Percentiles rank a stretch among this genome's conserved stretches.
phyloP scores from a whole-genome alignment of 2,329 filamentous ascomycete genomes.

The Endoconidiophora polonica region DNA sequence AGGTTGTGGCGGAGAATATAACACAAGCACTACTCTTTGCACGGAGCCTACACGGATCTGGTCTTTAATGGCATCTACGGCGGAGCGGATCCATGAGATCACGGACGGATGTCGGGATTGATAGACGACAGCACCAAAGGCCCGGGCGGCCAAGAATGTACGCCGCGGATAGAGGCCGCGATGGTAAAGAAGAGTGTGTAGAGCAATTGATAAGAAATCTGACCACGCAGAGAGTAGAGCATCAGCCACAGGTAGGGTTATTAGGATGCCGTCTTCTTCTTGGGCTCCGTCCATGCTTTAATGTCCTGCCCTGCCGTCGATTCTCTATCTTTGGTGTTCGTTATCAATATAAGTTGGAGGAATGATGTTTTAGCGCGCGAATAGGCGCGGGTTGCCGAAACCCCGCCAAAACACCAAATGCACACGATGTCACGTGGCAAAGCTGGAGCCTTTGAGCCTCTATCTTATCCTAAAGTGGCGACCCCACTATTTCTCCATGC shows the following conservation, averaged over 20 bases:
- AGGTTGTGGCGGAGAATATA: constrained; percentile 22
- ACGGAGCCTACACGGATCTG: constrained; percentile 47
- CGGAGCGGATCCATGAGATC: constrained; percentile 72
- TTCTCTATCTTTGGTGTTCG: no score
- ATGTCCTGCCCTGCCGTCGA: no score
- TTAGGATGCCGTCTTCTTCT: constrained; percentile 10
- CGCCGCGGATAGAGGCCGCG: constrained; percentile 60
- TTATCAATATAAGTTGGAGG: neutral
- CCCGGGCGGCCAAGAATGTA: constrained; percentile 63
- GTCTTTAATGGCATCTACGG: constrained; percentile 51
- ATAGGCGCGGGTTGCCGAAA: no score
- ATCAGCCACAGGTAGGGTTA: constrained; percentile 28
- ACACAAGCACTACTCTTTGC: constrained; percentile 30
- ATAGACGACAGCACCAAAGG: constrained; percentile 69
- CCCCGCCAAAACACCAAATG: neutral
- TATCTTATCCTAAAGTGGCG: no score
- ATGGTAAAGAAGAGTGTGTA: constrained; percentile 76
- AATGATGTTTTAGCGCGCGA: neutral
- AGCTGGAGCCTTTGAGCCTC: no score
- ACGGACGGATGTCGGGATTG: constrained; percentile 76
- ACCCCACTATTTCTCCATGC: no score
- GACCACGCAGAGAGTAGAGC: constrained; percentile 53
- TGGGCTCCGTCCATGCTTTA: neutral
- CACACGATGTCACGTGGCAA: constrained; percentile 11
- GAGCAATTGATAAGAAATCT: constrained; percentile 63